Evolutionary conservation across 495 filamentous ascomycete species (phyloP), one percentile per base, ranked within the genome.

Genomic region (Copromyces sp.): DNA sequence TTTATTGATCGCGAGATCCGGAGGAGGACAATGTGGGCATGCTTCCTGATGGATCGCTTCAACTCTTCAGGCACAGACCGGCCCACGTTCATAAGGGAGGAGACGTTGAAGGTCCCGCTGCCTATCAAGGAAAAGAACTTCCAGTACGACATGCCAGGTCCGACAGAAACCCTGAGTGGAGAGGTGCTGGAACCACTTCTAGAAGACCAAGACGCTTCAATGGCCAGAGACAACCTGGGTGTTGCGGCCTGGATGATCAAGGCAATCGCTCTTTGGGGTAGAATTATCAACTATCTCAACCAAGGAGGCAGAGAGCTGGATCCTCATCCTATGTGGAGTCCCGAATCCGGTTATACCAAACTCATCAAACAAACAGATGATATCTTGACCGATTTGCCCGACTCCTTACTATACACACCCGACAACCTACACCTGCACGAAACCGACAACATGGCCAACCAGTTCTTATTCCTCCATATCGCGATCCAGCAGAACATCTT

Each of bases 1-100:
- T 93, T 93, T 76, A 95, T 94, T 14, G 95, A 99, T 81, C 89
- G 92, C 41, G 95, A 99, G 79, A 97, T 98, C 44, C 86, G 95
- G 71, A 86, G 95, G 72, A 87, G 95, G 70, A 96, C 93, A 6
- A 98, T 99, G 95, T 99, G 95, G 95, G 92, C 94, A 32, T 97
- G 94, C 79, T 97, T 95, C 77, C 78, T 96, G 73, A 97, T 99
- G 95, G 95, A 99, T 80, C 90, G 95, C 0, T 98, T 97, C 82
- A 98, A 94, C 81, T 97, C 95, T 3, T 97, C 94, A 3, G 95
- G 95, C 16, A 97, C 94, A 38, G 94, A 97, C 76, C 88, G 95
- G 70, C 95, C 95, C 69, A 91, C 92, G n/a, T 95, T 96, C 77
- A 92, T 94, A 41, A 90, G 93, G 75, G 94, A 98, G 80, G 92